Evolutionary conservation across 345 rosid genomes (phyloP), one percentile per base, ranked within the genome.

Genomic region (Boechera divaricarpa): DNA sequence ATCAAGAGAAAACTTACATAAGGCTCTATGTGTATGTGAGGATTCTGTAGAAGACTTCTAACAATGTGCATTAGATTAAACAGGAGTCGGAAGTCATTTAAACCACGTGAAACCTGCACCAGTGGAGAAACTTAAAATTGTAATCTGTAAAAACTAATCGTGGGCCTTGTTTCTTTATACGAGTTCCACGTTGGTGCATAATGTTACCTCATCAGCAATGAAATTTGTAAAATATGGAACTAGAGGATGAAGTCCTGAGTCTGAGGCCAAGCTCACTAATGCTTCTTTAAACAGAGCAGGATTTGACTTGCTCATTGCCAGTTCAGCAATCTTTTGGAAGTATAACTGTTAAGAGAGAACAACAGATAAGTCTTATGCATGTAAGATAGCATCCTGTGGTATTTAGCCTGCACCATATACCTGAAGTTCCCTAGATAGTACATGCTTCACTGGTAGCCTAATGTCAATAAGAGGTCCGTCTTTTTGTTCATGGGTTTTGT

Each of bases 201-300:
- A 39, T 24, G 76, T 81, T 84, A 95, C 99, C 99, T 95, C 98
- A 77, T 95, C 97, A 78, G 94, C 89, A 55, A 92, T 76, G 75
- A 95, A 95, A 82, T 80, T 87, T 67, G 98, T 92, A 80, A 92
- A 95, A 84, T 95, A 95, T 58, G 99, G 99, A 84, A 92, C 91
- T 74, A 95, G 73, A n/a, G 97, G 98, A 85, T 95, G 99, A 67
- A 92, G 89, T 67, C 99, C 99, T 7, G 98, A 89, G 84, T 92
- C 98, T 33, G 97, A 90, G 47, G 99, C 89, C 84, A 95, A 83
- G 81, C 99, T 95, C 78, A 81, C 86, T 84, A 95, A 86, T 35
- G 97, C 99, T 84, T 92, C 87, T 83, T 91, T 92, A 78, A 92
- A 92, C 63, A 92, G 93, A 57, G 55, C 66, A 63, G 96, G 82